Evolutionary conservation across 306 rosid species (phyloP).

Genomic region (Cyclanthera cordifolia): DNA sequence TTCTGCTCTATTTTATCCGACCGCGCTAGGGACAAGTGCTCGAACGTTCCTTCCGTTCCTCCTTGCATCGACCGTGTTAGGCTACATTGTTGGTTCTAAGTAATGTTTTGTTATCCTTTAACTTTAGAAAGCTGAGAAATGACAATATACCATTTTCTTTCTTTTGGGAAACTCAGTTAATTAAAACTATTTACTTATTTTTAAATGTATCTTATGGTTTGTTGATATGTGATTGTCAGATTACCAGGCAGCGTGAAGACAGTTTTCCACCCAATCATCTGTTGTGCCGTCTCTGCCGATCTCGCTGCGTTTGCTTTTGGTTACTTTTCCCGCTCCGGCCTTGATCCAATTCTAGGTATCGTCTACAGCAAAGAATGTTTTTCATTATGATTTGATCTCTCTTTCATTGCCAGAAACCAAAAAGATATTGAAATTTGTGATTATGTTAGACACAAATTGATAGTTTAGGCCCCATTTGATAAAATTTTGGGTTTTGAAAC

Average conservation of each 20-base stretch:
- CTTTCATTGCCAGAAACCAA: neutral
- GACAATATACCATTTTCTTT: too few species aligned
- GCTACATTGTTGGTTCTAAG: slow-evolving; percentile 85
- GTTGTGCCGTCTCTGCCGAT: slow-evolving; percentile 79
- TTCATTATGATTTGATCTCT: neutral
- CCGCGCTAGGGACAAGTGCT: slow-evolving; percentile 70
- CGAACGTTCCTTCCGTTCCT: slow-evolving; percentile 90
- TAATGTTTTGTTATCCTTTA: slow-evolving; percentile 26
- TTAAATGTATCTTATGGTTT: slow-evolving; percentile 5
- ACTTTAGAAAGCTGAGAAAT: slow-evolving; percentile 1
- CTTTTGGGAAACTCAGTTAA: neutral
- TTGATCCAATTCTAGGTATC: slow-evolving; percentile 86
- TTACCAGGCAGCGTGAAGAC: slow-evolving; percentile 63
- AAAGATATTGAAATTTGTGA: neutral
- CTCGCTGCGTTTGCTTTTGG: slow-evolving; percentile 68
- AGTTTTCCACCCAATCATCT: slow-evolving; percentile 87
- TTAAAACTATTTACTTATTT: neutral
- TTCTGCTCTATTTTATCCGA: slow-evolving; percentile 52
- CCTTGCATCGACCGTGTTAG: slow-evolving; percentile 81
- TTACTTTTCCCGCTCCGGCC: slow-evolving; percentile 56
- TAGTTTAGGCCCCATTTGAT: too few species aligned
- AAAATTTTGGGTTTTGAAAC: too few species aligned
- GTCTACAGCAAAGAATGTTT: neutral
- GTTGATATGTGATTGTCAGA: slow-evolving; percentile 29
- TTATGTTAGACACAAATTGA: too few species aligned